These are phyloP conservation scores for Hyphopichia burtonii DNA, from an alignment of 1,139 yeast genomes.

Conservation along the genomic window DNA sequence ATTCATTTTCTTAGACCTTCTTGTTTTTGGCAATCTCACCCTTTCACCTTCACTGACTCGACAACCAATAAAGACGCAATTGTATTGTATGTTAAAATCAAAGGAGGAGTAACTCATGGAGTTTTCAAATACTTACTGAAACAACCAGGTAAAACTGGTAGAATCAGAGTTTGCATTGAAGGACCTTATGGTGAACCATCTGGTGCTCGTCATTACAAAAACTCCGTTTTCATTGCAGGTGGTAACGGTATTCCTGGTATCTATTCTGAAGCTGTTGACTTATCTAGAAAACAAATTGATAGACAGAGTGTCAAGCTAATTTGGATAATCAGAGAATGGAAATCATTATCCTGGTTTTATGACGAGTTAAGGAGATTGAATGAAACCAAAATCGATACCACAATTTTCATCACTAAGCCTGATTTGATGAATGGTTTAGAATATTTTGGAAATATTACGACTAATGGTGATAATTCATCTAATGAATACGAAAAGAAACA, in stretches of 20 bases:
- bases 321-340: slow-evolving; percentile 49
- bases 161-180: slow-evolving; percentile 31
- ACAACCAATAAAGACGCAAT: slow-evolving; percentile 20
- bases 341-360: slow-evolving; percentile 44
- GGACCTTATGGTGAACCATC: slow-evolving; percentile 39
- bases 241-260: slow-evolving; percentile 48
- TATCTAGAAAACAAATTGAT: slow-evolving; percentile 12
- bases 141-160: slow-evolving; percentile 22
- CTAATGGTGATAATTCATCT: neutral
- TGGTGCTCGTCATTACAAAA: slow-evolving; percentile 25
- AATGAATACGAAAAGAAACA: slow-evolving; percentile 3
- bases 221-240: slow-evolving; percentile 36
- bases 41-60: slow-evolving; percentile 30
- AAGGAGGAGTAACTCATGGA: slow-evolving; percentile 33
- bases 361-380: slow-evolving; percentile 38
- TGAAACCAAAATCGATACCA: slow-evolving; percentile 23
- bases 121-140: slow-evolving; percentile 24
- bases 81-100: slow-evolving; percentile 28
- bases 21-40: slow-evolving; percentile 42
- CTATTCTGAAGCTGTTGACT: slow-evolving; percentile 21
- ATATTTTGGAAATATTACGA: neutral
- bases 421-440: slow-evolving; percentile 1
- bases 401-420: slow-evolving; percentile 19
- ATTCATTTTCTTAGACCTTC: slow-evolving; percentile 43
- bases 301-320: slow-evolving; percentile 13